Evolutionary conservation across 306 rosid genomes (phyloP), one percentile per base, ranked within the genome.

Genomic region (Cucurbita moschata): DNA sequence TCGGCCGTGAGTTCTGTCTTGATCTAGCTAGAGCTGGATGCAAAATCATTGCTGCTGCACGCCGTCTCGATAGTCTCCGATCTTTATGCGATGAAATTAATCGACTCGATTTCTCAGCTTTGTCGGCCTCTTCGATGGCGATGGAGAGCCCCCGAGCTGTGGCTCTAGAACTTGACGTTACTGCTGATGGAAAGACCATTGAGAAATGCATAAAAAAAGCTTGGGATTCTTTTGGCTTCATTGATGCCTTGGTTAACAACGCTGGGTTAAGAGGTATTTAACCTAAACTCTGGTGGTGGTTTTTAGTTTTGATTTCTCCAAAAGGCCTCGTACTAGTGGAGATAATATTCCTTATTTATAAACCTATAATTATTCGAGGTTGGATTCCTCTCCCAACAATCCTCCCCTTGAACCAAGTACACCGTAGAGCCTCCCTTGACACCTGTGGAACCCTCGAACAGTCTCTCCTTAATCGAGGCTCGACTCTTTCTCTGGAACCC

Each of bases 1-100:
- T 91, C 14, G 97, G 96, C 75, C 74, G 71, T 9, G 90, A 86
- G 0, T 85, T 88, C 67, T 91, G 96, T 75, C 78, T 87, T 38
- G 92, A 87, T 67, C 86, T 91, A 4, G 92, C 86, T 12, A 77
- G 77, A 30, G 87, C 96, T 8, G 96, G 92, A 60, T 87, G 92
- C 81, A 76, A 35, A 5, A 57, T 91, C 47, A 70, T 91, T 0
- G 89, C 88, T 0, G 88, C 88, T 2, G 96, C 96, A 43, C 97
- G 96, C 13, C 86, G 97, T 0, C 75, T 83, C 37, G 90, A 86
- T 16, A 85, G 89, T 4, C 90, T 88, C 26, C 43, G 77, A 10
- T 87, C 97, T 13, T 85, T 91, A 38, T 88, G 97, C 35, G 75
- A 64, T 1, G 50, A 64, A 40, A 64, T 64, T 38, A 88, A 91